Percentiles rank a stretch among this genome's conserved stretches.
Conservation (phyloP, 2,329 filamentous ascomycete species). For the Colletotrichum tabaci region DNA sequence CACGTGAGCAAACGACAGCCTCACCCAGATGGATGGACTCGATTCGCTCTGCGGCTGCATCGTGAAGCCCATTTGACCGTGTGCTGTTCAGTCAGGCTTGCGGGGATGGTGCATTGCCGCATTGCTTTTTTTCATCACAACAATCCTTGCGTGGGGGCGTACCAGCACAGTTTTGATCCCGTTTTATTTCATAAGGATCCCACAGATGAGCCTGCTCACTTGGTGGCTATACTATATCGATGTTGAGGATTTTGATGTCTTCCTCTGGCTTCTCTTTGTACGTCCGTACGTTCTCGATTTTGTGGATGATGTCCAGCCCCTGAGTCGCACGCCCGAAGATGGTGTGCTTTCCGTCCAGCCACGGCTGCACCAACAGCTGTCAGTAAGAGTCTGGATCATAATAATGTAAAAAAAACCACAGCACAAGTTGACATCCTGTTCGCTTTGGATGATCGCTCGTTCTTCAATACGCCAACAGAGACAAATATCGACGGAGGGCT, state of each 20-base stretch:
- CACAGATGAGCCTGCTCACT: conserved; percentile 2
- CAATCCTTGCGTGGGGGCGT: conserved; percentile 25
- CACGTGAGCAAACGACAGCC: conserved; percentile 38
- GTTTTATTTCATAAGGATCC: conserved; percentile 18
- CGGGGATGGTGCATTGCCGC: conserved; percentile 37
- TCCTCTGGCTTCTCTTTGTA: conserved; percentile 95
- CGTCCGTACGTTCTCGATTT: conserved; percentile 92
- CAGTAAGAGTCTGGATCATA: conserved; percentile 17
- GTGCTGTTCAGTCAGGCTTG: conserved; percentile 30
- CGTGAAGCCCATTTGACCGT: conserved; percentile 38
- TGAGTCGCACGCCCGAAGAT: conserved; percentile 93
- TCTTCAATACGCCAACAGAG: too few relatives aligned
- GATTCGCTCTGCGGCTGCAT: conserved; percentile 34
- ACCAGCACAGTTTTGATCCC: conserved; percentile 14
- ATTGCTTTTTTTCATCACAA: conserved; percentile 37
- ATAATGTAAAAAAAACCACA: background rate
- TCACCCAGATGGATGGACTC: conserved; percentile 37
- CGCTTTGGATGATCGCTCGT: too few relatives aligned
- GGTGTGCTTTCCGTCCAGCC: conserved; percentile 96
- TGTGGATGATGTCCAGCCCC: conserved; percentile 94
- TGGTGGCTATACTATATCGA: conserved; percentile 69
- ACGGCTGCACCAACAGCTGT: conserved; percentile 68
- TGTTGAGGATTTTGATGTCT: conserved; percentile 97
- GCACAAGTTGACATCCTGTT: background rate
- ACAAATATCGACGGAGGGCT: too few relatives aligned